phyloP scores from a whole-genome alignment of 306 rosid genomes.

The Rubus parviflorus region DNA sequence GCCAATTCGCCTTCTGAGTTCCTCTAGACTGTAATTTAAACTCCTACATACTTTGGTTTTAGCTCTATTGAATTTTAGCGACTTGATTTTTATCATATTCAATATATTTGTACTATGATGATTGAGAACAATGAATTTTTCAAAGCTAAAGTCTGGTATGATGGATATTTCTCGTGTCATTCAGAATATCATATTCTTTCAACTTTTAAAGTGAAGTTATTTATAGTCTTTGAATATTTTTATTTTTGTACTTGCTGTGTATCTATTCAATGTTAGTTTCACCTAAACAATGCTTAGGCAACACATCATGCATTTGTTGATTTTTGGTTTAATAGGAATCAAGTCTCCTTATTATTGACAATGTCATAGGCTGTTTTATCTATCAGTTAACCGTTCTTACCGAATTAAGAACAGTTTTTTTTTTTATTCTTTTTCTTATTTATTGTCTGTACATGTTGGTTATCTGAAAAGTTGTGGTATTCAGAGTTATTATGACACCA shows the following conservation, averaged over 20 bases:
- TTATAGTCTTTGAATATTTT: constrained; percentile 10
- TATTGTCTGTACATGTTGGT: not conserved
- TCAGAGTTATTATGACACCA: not conserved
- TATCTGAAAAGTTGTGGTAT: not conserved
- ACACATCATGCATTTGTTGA: too few species aligned
- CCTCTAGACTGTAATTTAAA: constrained; percentile 40
- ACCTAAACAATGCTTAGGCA: not conserved
- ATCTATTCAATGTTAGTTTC: constrained; percentile 2
- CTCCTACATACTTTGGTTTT: constrained; percentile 1
- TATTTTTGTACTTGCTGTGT: not conserved
- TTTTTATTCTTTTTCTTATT: not conserved
- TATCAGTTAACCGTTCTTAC: not conserved
- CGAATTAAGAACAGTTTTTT: not conserved
- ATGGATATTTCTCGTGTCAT: constrained; percentile 1
- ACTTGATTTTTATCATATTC: not conserved
- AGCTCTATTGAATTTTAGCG: constrained; percentile 17
- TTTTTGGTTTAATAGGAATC: not conserved
- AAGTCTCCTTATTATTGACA: not conserved
- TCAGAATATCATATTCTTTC: constrained; percentile 1
- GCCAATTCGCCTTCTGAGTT: constrained; percentile 85
- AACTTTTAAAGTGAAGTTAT: constrained; percentile 3
- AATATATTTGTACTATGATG: not conserved
- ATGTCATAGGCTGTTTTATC: not conserved
- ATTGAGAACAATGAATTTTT: constrained; percentile 10
- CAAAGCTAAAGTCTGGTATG: constrained; percentile 11